Conservation (phyloP, 1,139 yeast genomes). For the Debaryomycetaceae sp. region DNA sequence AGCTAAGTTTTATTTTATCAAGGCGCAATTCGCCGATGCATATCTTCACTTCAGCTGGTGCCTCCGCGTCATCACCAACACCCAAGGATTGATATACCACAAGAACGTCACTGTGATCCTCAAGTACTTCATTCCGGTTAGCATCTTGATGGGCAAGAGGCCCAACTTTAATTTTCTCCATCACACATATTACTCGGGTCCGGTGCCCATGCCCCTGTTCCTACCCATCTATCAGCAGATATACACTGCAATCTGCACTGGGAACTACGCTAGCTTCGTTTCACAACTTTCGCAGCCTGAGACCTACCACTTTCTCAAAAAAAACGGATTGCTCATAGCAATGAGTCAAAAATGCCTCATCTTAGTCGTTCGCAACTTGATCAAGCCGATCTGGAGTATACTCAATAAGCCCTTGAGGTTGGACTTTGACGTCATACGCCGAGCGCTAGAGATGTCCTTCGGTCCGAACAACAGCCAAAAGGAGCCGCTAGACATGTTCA, state of each 20-base stretch:
- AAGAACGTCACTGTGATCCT: constrained; percentile 38
- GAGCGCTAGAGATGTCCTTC: too few species aligned
- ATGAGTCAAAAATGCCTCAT: constrained; percentile 38
- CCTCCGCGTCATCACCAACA: constrained; percentile 18
- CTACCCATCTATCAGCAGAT: constrained; percentile 33
- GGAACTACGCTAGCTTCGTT: constrained; percentile 36
- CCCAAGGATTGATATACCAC: constrained; percentile 7
- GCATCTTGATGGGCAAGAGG: constrained; percentile 48
- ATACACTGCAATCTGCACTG: constrained; percentile 30
- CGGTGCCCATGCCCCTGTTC: constrained; percentile 20
- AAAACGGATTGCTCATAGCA: constrained; percentile 28
- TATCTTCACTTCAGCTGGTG: constrained; percentile 64
- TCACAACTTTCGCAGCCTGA: constrained; percentile 17
- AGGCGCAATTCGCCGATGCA: constrained; percentile 53
- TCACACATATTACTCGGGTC: constrained; percentile 13
- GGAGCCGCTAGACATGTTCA: constrained; percentile 7
- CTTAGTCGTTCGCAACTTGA: constrained; percentile 43
- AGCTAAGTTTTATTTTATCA: constrained; percentile 61
- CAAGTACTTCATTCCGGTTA: constrained; percentile 53
- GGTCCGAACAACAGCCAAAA: background rate
- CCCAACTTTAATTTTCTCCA: constrained; percentile 32
- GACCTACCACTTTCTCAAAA: constrained; percentile 33
- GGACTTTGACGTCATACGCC: constrained; percentile 26
- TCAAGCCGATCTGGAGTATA: constrained; percentile 31
- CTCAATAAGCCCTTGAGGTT: constrained; percentile 23